These are phyloP conservation scores for Aureobasidium namibiae DNA, from an alignment of 2,329 filamentous ascomycete genomes.

Conservation along the genomic window DNA sequence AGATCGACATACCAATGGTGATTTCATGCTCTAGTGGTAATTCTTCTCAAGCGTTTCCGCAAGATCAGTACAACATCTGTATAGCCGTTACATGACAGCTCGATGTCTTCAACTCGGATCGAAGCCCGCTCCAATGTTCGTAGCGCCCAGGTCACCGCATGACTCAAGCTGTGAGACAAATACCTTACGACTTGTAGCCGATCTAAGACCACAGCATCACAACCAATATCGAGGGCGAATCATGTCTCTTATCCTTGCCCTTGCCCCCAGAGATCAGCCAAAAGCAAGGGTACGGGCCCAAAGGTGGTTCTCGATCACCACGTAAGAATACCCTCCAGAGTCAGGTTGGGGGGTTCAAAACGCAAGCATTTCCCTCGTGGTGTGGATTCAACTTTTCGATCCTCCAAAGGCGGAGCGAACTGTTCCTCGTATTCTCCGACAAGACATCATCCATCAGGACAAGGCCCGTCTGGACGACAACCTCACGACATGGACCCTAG, in stretches of 20 bases:
- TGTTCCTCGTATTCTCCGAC: background rate
- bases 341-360: background rate
- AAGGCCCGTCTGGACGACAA: background rate
- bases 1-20: background rate
- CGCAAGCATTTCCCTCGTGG: background rate
- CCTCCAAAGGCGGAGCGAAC: background rate
- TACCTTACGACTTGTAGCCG: background rate
- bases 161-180: slow-evolving; percentile 8
- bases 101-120: background rate
- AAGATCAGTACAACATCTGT: background rate
- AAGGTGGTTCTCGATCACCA: background rate
- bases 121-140: background rate
- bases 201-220: background rate
- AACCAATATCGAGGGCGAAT: background rate
- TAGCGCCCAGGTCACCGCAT: background rate
- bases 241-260: background rate
- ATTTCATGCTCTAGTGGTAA: no score
- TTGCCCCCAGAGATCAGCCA: slow-evolving; percentile 4
- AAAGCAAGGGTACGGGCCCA: background rate
- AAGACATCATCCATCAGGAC: background rate
- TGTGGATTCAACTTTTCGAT: background rate
- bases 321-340: background rate
- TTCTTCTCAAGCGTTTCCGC: background rate
- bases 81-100: background rate
- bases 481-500: background rate